Base-by-base conservation (phyloP, 257 asterid genomes). In the Petunia axillaris region DNA sequence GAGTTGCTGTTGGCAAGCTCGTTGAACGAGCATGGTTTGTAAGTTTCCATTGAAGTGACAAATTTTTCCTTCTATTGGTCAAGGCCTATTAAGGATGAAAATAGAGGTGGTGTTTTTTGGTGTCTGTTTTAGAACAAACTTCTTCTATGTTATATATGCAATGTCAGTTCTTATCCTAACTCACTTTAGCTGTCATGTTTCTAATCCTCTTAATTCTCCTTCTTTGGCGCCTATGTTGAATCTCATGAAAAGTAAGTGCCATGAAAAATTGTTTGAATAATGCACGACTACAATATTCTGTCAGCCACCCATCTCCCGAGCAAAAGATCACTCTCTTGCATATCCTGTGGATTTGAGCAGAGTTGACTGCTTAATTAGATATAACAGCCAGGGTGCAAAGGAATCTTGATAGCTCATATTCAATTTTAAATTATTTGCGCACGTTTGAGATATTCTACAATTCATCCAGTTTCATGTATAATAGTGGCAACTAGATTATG, bases 1-100 rank as follows among this genome's bases (percentile, higher is more conserved):
- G 86, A 67, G 91, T 80, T 66, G 83, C 80, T 7, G 90, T 75
- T 36, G 70, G 94, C 54, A 85, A 82, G 70, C 90, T 89, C 79
- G 80, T 84, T 54, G 88, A 85, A 73, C 89, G 84, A 59, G 81
- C 55, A 57, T 87, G 91, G 81, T 60, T 58, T 36, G 84, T 37
- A 9, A 39, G 6, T 76, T 71, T 53, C 52, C 52, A 41, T 16
- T 5, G 66, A 71, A 48, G 63, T 64, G 13, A 87, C 82, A 88
- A 25, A 86, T 83, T 35, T 73, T 81, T 81, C 36, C 53, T 83
- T n/a, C 37, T 74, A 76, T 25, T 4, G 25, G 25, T 25, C 25
- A 25, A 25, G 25, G 25, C 25, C 25, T 25, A 25, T 25, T 25
- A 25, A 25, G 25, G 25, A 25, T 25, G 25, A 25, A 25, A 25